These are phyloP conservation scores for Elsinoe arachidis DNA, from an alignment of 2,329 filamentous ascomycete species.

Conservation along the genomic window DNA sequence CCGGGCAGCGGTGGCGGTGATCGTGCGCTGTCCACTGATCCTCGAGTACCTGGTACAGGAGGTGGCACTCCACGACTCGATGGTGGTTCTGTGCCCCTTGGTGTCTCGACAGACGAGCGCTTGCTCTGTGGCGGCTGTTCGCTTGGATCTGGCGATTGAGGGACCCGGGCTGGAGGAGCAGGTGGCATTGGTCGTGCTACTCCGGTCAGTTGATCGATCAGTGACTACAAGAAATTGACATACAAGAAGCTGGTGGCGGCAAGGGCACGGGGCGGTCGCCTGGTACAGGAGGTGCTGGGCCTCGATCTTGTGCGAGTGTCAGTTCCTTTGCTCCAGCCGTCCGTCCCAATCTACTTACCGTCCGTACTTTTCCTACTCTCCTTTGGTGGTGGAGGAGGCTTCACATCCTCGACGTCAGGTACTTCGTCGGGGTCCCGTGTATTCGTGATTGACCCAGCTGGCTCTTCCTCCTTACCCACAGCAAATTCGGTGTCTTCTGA, in stretches of 20 bases:
- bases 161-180: slow-evolving; percentile 40
- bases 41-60: slow-evolving; percentile 24
- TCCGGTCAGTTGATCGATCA: too few relatives aligned
- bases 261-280: slow-evolving; percentile 33
- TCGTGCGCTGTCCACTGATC: slow-evolving; percentile 15
- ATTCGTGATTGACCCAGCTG: slow-evolving; percentile 34
- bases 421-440: slow-evolving; percentile 39
- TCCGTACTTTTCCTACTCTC: slow-evolving; percentile 30
- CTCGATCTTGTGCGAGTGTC: slow-evolving; percentile 19
- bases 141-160: slow-evolving; percentile 50
- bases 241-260: slow-evolving; percentile 34
- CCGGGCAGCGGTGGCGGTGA: slow-evolving; percentile 24
- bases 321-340: not conserved
- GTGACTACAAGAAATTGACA: slow-evolving; percentile 19
- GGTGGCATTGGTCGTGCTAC: slow-evolving; percentile 58
- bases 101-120: slow-evolving; percentile 34
- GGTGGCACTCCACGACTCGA: slow-evolving; percentile 25
- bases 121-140: slow-evolving; percentile 24
- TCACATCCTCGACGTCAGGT: slow-evolving; percentile 47
- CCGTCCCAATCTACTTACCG: slow-evolving; percentile 35
- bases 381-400: slow-evolving; percentile 35
- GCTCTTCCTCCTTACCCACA: slow-evolving; percentile 45
- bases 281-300: slow-evolving; percentile 28
- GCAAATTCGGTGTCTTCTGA: slow-evolving; percentile 33
- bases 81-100: slow-evolving; percentile 22